Conservation (phyloP, 441 rosid species). For the Lepidium campestre region DNA sequence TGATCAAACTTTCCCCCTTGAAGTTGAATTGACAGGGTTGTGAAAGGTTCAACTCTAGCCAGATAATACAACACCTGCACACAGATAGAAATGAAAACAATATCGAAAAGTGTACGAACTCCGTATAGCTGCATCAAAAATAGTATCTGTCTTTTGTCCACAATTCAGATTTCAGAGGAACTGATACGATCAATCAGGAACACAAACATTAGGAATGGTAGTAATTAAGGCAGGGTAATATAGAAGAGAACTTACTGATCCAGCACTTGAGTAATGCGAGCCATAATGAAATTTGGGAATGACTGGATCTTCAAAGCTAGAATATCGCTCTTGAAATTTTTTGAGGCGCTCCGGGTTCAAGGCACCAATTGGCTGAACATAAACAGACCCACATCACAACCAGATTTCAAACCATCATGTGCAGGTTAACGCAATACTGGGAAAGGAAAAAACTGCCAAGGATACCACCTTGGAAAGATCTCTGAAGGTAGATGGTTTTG, state of each 20-base stretch:
- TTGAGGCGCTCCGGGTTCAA: slow-evolving; percentile 76
- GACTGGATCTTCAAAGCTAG: slow-evolving; percentile 97
- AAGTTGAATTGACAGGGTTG: slow-evolving; percentile 92
- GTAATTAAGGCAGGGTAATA: slow-evolving; percentile 8
- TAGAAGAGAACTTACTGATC: slow-evolving; percentile 63
- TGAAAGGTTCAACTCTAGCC: slow-evolving; percentile 95
- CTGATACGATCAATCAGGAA: no score
- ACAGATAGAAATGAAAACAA: slow-evolving; percentile 21
- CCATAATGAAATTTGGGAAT: slow-evolving; percentile 99
- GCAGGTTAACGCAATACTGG: background rate
- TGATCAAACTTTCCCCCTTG: slow-evolving; percentile 99
- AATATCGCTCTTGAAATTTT: slow-evolving; percentile 96
- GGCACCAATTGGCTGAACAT: slow-evolving; percentile 96
- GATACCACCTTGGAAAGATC: slow-evolving; percentile 93
- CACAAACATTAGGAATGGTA: slow-evolving; percentile 4
- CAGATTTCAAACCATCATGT: slow-evolving; percentile 16
- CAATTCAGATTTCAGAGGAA: background rate
- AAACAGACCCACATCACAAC: slow-evolving; percentile 25
- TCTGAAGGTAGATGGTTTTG: slow-evolving; percentile 81
- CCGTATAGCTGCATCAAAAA: slow-evolving; percentile 10
- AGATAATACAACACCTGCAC: slow-evolving; percentile 92
- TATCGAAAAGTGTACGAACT: slow-evolving; percentile 7
- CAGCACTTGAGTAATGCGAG: slow-evolving; percentile 98
- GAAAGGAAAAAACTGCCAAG: slow-evolving; percentile 34
- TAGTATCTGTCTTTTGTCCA: background rate